Evolutionary conservation across 140 eudicot genomes (phyloP).

Genomic region (Erigeron philadelphicus): DNA sequence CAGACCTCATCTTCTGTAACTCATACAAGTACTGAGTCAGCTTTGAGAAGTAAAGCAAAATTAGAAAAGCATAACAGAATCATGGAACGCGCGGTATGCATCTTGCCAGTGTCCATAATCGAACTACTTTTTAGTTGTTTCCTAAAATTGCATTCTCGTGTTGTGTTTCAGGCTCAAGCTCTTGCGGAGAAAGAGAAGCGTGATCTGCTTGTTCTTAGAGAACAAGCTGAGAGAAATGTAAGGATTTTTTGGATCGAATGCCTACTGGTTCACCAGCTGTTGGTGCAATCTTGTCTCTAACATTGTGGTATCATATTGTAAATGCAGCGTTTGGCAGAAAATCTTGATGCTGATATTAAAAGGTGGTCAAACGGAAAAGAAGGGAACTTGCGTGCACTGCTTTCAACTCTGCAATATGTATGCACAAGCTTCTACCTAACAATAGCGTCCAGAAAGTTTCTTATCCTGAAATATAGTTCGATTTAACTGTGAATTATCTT

Average conservation of each 20-base stretch:
- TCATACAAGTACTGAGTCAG: slow-evolving; percentile 48
- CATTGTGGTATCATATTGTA: slow-evolving; percentile 15
- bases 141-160: background rate
- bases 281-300: slow-evolving; percentile 20
- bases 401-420: slow-evolving; percentile 96
- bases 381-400: slow-evolving; percentile 96
- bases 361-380: slow-evolving; percentile 96
- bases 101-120: slow-evolving; percentile 1
- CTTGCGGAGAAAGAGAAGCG: slow-evolving; percentile 97
- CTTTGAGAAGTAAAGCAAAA: slow-evolving; percentile 71
- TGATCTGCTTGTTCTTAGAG: slow-evolving; percentile 73
- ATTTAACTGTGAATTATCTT: background rate
- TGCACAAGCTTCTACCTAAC: slow-evolving; percentile 18
- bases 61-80: slow-evolving; percentile 84
- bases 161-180: slow-evolving; percentile 72
- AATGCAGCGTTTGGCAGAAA: slow-evolving; percentile 74
- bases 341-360: slow-evolving; percentile 87
- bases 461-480: background rate
- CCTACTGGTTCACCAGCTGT: slow-evolving; percentile 9
- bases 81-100: slow-evolving; percentile 83
- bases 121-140: background rate
- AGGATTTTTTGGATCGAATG: slow-evolving; percentile 13
- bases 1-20: slow-evolving; percentile 58
- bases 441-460: background rate
- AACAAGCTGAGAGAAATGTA: slow-evolving; percentile 94